phyloP scores from a whole-genome alignment of 352 stramenopile genomes.

The Phytophthora syringae region DNA sequence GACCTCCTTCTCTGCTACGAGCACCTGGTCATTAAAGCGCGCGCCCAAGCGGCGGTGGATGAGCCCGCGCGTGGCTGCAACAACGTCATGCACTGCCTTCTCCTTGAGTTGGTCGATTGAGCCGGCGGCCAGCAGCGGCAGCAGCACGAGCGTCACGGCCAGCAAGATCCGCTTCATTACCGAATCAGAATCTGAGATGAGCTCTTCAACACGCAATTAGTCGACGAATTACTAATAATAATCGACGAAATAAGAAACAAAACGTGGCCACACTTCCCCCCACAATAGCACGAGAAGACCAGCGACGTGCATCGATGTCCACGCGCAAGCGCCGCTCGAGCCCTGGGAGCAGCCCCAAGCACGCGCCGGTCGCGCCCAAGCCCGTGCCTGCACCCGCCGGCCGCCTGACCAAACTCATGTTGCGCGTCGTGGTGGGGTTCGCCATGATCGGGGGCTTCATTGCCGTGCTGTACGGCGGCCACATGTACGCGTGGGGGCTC shows the following conservation, averaged over 20 bases:
- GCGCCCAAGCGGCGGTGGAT: slow-evolving; percentile 61
- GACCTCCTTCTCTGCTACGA: neutral
- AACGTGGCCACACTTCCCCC: no score
- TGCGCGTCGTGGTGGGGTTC: slow-evolving; percentile 75
- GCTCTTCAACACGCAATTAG: slow-evolving; percentile 2
- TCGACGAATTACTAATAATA: neutral
- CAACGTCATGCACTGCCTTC: slow-evolving; percentile 44
- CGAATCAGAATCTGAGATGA: slow-evolving; percentile 25
- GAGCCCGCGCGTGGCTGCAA: slow-evolving; percentile 57
- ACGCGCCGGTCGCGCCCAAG: slow-evolving; percentile 22
- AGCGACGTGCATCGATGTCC: slow-evolving; percentile 21
- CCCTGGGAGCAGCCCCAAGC: slow-evolving; percentile 24
- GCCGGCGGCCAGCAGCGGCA: slow-evolving; percentile 20
- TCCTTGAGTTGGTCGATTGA: slow-evolving; percentile 24
- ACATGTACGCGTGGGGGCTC: slow-evolving; percentile 86
- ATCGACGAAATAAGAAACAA: neutral
- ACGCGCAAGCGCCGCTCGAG: slow-evolving; percentile 58
- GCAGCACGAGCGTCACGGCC: slow-evolving; percentile 17
- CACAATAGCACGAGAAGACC: slow-evolving; percentile 16
- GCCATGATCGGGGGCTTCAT: slow-evolving; percentile 79
- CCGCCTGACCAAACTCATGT: slow-evolving; percentile 69
- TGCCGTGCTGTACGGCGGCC: slow-evolving; percentile 78
- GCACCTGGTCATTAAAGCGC: slow-evolving; percentile 71
- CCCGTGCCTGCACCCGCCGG: slow-evolving; percentile 30
- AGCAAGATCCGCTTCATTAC: slow-evolving; percentile 15